Conservation (phyloP, 1,284 basidiomycete species). For the Vanrija humicola region DNA sequence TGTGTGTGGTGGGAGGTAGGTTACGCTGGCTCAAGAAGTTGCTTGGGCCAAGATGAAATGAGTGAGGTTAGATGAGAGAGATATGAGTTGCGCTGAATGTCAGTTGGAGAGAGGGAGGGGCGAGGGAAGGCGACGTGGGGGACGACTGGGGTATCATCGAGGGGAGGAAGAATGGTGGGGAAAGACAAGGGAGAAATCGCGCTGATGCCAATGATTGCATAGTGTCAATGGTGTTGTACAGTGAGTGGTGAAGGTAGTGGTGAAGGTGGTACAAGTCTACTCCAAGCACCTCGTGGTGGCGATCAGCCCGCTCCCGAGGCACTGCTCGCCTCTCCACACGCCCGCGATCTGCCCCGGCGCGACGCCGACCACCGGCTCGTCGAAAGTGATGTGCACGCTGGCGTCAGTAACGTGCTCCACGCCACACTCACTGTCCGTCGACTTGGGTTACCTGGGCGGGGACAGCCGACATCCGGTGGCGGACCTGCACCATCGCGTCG, state of each 20-base stretch:
- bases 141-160: too few relatives aligned
- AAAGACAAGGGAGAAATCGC: too few relatives aligned
- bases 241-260: too few relatives aligned
- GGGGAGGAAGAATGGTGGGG: too few relatives aligned
- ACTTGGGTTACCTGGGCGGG: slow-evolving; percentile 28
- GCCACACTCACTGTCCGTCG: slow-evolving; percentile 1
- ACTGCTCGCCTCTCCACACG: slow-evolving; percentile 70
- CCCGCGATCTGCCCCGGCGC: slow-evolving; percentile 74
- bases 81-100: not conserved
- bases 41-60: too few relatives aligned
- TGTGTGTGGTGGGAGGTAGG: too few relatives aligned
- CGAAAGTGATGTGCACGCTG: slow-evolving; percentile 53
- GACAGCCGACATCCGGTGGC: slow-evolving; percentile 64
- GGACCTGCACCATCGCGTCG: slow-evolving; percentile 60
- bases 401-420: slow-evolving; percentile 22
- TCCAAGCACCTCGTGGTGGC: slow-evolving; percentile 26
- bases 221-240: too few relatives aligned
- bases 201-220: too few relatives aligned
- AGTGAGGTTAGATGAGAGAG: too few relatives aligned
- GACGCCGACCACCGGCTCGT: slow-evolving; percentile 63
- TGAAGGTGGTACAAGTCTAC: not conserved
- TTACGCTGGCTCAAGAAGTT: too few relatives aligned
- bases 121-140: too few relatives aligned
- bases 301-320: slow-evolving; percentile 78
- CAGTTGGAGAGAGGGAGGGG: not conserved